Base-by-base conservation (phyloP, 2,329 filamentous ascomycete genomes). In the Decorospora gaudefroyi region DNA sequence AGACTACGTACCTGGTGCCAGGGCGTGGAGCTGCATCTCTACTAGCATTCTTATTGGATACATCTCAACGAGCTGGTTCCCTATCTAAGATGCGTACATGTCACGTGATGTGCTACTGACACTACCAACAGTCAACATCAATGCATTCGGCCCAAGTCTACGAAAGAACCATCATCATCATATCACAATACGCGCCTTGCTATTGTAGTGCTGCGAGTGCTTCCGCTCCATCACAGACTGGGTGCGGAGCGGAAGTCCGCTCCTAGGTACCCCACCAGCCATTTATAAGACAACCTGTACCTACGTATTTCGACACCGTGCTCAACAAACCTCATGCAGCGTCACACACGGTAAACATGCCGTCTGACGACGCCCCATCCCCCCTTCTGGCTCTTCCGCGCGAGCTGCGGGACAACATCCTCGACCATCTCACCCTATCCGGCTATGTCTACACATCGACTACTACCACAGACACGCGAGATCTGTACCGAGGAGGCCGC, bases 341-440 rank as follows among this genome's bases (percentile, higher is more conserved):
- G 4, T 9, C 3, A n/a, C 8, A 16, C 17, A 6, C 17, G 19
- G 9, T 16, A 17, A 37, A 1, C 4, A 33, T 23, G 27, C 1
- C 19, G 11, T 41, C 19, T 17, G 3, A 3, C 4, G 22, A 25
- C 12, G 0, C 5, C 1, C 16, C 6, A 22, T 15, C 57, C 15
- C 26, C 51, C 3, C 41, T 67, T 16, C 27, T 64, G 2, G 11
- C 37, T 4, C 31, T 67, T 4, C 64, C 64, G 4, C 60, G 62
- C 10, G 65, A 68, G 21, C 18, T 68, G 16, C 49, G 64, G 17
- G 62, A 68, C 27, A 48, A 59, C 8, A 59, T 68, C 6, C 48
- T 59, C n/a, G 39, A 33, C 4, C 32, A 61, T 29, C 53, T 65
- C 7, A 33, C 37, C 17, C 46, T 59, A 3, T 55, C 60, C 6